Base-by-base conservation (phyloP, 139 green algal genomes). In the Bryopsis sp. region DNA sequence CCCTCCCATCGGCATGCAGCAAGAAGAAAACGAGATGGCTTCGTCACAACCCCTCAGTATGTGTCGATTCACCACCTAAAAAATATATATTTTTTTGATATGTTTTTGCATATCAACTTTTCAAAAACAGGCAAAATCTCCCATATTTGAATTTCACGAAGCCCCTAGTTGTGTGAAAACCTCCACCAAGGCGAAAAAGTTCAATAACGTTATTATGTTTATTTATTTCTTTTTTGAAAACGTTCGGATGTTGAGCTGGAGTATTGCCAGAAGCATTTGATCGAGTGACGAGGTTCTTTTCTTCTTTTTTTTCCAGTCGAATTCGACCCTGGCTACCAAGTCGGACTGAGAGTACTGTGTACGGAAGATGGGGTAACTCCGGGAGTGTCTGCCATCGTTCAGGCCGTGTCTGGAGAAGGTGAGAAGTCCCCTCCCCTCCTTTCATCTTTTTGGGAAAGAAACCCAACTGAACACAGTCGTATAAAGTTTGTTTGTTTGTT, bases 291-390 rank as follows among this genome's bases (percentile, higher is more conserved):
- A 15, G n/a, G 22, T 32, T 31, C 26, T 63, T 32, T 63, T 28
- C 22, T 36, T 8, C 22, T 8, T 26, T 67, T 29, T 67, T 43
- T 5, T 67, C 7, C 29, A 47, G 37, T 58, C 26, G 39, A 54
- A 37, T 54, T 57, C 37, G 62, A 69, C 37, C 62, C 62, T n/a
- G 62, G 62, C 62, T 69, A 69, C 43, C 31, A 31, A 6, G 5
- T 54, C 4, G 62, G 62, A 15, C 48, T n/a, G 7, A 54, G 29
- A 54, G 37, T 69, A 5, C 3, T 69, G 3, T 69, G 37, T 36
- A 36, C 43, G 15, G 36, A 69, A 3, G 36, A 38, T 28, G 62
- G 54, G 15, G 7, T 37, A 31, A 29, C 31, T 31, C 35, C n/a
- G 29, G 5, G 37, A 5, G 8, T 7, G 24, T 37, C n/a, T 34